phyloP scores from a whole-genome alignment of 2,329 filamentous ascomycete genomes.

The Epicoccum sorghinum region DNA sequence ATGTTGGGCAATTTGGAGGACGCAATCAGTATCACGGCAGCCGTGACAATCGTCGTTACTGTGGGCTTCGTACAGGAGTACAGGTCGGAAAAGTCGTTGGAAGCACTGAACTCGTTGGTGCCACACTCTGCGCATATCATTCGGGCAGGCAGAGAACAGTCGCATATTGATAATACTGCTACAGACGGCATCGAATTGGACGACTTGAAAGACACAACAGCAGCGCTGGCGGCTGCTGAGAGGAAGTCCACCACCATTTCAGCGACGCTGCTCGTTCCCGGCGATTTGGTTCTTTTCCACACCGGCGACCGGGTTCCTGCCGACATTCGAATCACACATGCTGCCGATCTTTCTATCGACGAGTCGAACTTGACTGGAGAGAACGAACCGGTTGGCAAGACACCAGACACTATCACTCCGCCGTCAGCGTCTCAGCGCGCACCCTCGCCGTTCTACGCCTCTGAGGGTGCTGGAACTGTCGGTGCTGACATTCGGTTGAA shows the following conservation, averaged over 20 bases:
- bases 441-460: constrained; percentile 64
- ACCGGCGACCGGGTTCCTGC: constrained; percentile 96
- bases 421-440: constrained; percentile 51
- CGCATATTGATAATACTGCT: constrained; percentile 33
- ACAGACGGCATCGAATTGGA: constrained; percentile 54
- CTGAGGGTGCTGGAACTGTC: constrained; percentile 63
- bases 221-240: constrained; percentile 69
- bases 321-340: constrained; percentile 90
- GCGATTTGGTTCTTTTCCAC: constrained; percentile 90
- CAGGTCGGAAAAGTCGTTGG: constrained; percentile 93
- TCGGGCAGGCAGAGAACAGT: constrained; percentile 53
- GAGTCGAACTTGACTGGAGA: constrained; percentile 97
- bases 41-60: constrained; percentile 94
- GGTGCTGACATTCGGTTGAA: constrained; percentile 72
- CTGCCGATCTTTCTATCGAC: constrained; percentile 89
- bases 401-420: constrained; percentile 64
- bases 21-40: constrained; percentile 91
- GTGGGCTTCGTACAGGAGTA: constrained; percentile 98
- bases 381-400: constrained; percentile 88
- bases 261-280: constrained; percentile 85
- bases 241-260: constrained; percentile 82
- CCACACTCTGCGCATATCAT: constrained; percentile 97
- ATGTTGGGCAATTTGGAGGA: constrained; percentile 94
- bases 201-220: constrained; percentile 58
- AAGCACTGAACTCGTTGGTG: constrained; percentile 90